Evolutionary conservation across 768 basidiomycete species (phyloP), one percentile per base, ranked within the genome.

Genomic region (Suillus ampliporus): DNA sequence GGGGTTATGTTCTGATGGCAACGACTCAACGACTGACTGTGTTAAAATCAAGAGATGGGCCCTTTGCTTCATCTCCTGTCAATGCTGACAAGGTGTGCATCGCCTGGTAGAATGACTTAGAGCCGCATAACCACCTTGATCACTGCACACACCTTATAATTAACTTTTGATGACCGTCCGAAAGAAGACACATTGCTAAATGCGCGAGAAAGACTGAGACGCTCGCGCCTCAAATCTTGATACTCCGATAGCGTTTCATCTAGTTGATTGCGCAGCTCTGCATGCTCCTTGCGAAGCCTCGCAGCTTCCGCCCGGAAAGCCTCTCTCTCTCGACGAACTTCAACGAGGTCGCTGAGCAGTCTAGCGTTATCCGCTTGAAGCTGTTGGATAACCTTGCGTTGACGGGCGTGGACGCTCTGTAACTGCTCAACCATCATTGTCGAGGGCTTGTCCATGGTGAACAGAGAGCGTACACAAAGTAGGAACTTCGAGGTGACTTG

Each of bases 271-370:
- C 61, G 67, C 2, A 73, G 63, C 6, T 74, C 72, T 2, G 64
- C 64, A 17, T 65, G 67, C 47, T 67, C 67, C 50, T 56, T 74
- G 23, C 73, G 64, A 28, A 57, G 43, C 19, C 61, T 68, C 7
- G 66, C 71, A 1, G 48, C 66, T 46, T 73, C 69, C 56, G 60
- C 64, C 15, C 66, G 67, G 52, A 70, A 74, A 7, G 34, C 38
- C 28, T 74, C 73, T 35, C 73, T 67, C 56, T 73, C 72, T 34
- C 64, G 71, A 31, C 73, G 73, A 17, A 74, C 26, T 11, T 74
- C 69, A 5, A 19, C 64, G 23, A 74, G 69, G n/a, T 73, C 69
- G 34, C 58, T 58, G 38, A 75, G 64, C 6, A 66, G 61, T 31
- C 73, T 63, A 2, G 66, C 61, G 13, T 66, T 67, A n/a, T 74